A percentile compares a stretch with the other conserved stretches of the same genome.
Evolutionary conservation across 1,284 basidiomycete species (phyloP).

Genomic region (Lentinus polychrous): DNA sequence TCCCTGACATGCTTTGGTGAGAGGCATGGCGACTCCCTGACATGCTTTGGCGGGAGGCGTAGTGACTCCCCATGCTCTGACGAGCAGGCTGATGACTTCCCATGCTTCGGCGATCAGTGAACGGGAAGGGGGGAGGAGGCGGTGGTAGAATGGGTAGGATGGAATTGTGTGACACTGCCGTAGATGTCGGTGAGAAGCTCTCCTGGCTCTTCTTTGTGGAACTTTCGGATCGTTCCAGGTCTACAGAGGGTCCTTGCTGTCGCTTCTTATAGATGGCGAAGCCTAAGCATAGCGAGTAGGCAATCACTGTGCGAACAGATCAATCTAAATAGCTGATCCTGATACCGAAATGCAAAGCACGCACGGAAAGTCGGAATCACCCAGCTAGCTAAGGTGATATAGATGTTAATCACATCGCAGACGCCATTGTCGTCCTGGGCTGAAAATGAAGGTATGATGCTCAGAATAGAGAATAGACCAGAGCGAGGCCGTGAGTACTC

Average conservation of each 20-base stretch:
- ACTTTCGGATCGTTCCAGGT: too few species aligned
- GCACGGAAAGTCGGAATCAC: conserved; percentile 45
- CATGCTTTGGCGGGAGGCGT: too few species aligned
- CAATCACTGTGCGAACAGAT: conserved; percentile 11
- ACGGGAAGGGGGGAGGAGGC: conserved; percentile 3
- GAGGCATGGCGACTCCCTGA: too few species aligned
- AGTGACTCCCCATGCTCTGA: background rate
- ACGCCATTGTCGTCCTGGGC: conserved; percentile 35
- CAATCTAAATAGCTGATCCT: background rate
- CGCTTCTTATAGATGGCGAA: conserved; percentile 6
- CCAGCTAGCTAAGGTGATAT: conserved; percentile 49
- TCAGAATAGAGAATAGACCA: background rate
- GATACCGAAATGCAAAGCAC: conserved; percentile 16
- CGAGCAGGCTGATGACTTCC: background rate
- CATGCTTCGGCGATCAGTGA: background rate
- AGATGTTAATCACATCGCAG: conserved; percentile 43
- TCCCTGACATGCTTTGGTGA: background rate
- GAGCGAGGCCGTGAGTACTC: conserved; percentile 8
- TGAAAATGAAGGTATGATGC: conserved; percentile 16
- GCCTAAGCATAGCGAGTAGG: conserved; percentile 15
- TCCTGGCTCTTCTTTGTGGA: background rate
- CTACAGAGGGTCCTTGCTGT: background rate
- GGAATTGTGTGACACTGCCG: background rate
- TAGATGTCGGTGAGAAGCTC: background rate
- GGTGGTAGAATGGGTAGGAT: conserved; percentile 12